Evolutionary conservation across 805 yeast genomes (phyloP), one percentile per base, ranked within the genome.

Genomic region (Wickerhamiella sergipiensis): DNA sequence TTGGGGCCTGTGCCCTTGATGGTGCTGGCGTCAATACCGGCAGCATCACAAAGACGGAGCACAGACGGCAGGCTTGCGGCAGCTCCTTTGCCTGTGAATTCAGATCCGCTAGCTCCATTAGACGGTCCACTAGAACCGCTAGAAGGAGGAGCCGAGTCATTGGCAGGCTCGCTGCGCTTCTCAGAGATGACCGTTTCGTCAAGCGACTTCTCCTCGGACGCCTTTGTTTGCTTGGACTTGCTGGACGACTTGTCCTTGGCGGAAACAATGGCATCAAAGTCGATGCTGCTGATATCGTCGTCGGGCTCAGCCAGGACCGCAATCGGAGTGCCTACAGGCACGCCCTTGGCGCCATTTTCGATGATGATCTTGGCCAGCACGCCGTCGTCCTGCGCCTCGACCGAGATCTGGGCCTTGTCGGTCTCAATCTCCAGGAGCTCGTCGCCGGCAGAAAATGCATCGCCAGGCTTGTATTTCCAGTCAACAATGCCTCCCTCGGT

Each of bases 391-490:
- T 76, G 86, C 3, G 96, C 92, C 71, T 90, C 97, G 57, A 89
- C 92, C 68, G 90, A 95, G 89, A 90, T 90, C 59, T 87, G 84
- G 43, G 97, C 97, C 74, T 90, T 90, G 71, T 90, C 98, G 55
- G 98, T 92, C 72, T 92, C 98, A 56, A 92, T 82, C 69, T 92
- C 98, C 53, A 96, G 95, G 63, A 92, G 77, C 43, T 92, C 82
- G 86, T 92, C 97, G 21, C 98, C 98, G 7, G 94, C 76, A 31
- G 71, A 62, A 67, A 83, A 90, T 3, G 72, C 50, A 3, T 85
- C 92, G 26, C 83, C 83, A 47, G 76, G 82, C 65, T 88, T 81
- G 61, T 81, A 73, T 64, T 86, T 85, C 98, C 98, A 90, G 50
- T 79, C 74, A 12, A 87, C 85, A 56, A 90, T 77, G 6, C 95